Percentiles rank a stretch among this genome's conserved stretches.
These are phyloP conservation scores for Mucor ambiguus DNA, from an alignment of 371 early-diverging fungal genomes.

Conservation along the genomic window DNA sequence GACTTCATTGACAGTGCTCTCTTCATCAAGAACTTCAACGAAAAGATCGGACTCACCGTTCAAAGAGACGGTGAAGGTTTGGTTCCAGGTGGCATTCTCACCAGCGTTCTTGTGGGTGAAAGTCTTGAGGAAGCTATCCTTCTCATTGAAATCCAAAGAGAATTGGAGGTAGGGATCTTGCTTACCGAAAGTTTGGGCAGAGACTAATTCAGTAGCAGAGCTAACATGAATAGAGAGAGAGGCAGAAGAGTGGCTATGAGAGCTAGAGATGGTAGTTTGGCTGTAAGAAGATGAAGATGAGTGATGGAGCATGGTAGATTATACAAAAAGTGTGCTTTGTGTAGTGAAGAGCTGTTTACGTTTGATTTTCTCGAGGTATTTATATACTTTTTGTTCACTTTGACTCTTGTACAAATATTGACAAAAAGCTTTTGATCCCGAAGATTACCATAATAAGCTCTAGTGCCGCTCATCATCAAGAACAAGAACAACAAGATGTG, in stretches of 20 bases:
- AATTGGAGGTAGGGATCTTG: slow-evolving; percentile 63
- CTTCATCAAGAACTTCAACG: slow-evolving; percentile 62
- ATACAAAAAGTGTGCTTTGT: background rate
- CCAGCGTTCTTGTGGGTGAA: slow-evolving; percentile 60
- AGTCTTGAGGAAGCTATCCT: slow-evolving; percentile 56
- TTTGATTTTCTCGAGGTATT: background rate
- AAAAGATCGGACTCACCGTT: slow-evolving; percentile 54
- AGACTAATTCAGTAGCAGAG: slow-evolving; percentile 43
- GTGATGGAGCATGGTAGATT: slow-evolving; percentile 19
- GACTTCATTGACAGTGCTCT: slow-evolving; percentile 45
- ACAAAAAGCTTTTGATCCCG: slow-evolving; percentile 19
- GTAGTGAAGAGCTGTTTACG: background rate
- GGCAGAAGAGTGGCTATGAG: slow-evolving; percentile 13
- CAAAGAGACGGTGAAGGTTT: slow-evolving; percentile 50
- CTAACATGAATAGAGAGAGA: slow-evolving; percentile 44
- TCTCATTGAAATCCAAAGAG: slow-evolving; percentile 45
- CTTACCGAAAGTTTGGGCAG: slow-evolving; percentile 55
- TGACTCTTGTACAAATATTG: slow-evolving; percentile 10
- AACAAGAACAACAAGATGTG: background rate
- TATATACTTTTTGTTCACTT: background rate
- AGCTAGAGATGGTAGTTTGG: background rate
- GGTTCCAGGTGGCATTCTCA: slow-evolving; percentile 59
- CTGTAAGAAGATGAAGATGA: slow-evolving; percentile 12
- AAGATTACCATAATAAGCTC: slow-evolving; percentile 5
- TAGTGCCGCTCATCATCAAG: background rate